Evolutionary conservation across 2,329 filamentous ascomycete genomes (phyloP).

Genomic region (Grosmannia penicillata): DNA sequence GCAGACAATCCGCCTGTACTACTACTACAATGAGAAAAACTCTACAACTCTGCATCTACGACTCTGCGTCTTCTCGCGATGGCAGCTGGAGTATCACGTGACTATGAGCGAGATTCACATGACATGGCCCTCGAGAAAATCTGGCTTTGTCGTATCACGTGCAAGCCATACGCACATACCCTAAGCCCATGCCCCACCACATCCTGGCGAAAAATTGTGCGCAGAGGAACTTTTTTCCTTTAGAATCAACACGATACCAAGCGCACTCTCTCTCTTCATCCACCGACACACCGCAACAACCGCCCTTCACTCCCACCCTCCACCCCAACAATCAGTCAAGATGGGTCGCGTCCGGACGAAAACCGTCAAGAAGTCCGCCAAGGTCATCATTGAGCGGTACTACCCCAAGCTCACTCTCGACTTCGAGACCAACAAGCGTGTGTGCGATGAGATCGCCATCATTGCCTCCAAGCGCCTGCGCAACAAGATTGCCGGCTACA

Average conservation of each 20-base stretch:
- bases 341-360: slow-evolving; percentile 60
- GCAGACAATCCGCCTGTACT: not conserved
- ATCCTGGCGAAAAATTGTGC: not conserved
- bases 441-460: slow-evolving; percentile 98
- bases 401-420: slow-evolving; percentile 97
- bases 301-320: slow-evolving; percentile 14
- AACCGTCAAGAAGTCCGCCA: slow-evolving; percentile 68
- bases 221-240: not conserved
- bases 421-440: slow-evolving; percentile 90
- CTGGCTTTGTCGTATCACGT: not conserved
- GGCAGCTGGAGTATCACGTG: not conserved
- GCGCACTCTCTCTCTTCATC: too few relatives aligned
- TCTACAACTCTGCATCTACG: too few relatives aligned
- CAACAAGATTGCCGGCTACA: slow-evolving; percentile 99
- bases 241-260: too few relatives aligned
- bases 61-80: too few relatives aligned
- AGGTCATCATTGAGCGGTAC: slow-evolving; percentile 99
- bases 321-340: slow-evolving; percentile 30
- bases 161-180: not conserved
- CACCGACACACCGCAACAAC: slow-evolving; percentile 3
- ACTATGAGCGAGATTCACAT: not conserved
- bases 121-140: not conserved
- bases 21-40: slow-evolving; percentile 6
- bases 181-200: slow-evolving; percentile 3
- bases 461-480: slow-evolving; percentile 97